Evolutionary conservation across 2,329 filamentous ascomycete genomes (phyloP), one percentile per base, ranked within the genome.

Genomic region (Pseudonectria foliicola): DNA sequence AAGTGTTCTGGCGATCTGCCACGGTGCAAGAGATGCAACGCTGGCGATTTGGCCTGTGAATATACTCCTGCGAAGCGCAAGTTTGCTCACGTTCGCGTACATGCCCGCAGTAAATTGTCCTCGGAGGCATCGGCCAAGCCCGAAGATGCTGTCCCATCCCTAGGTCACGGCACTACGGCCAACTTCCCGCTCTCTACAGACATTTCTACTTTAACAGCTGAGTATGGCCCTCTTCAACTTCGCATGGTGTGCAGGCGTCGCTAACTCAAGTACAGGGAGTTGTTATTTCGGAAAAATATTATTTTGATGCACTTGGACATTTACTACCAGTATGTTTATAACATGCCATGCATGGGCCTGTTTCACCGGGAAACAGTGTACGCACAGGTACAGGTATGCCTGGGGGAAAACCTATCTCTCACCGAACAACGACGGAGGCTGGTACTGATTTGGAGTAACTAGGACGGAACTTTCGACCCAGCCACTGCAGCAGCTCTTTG

Each of bases 1-100:
- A 65, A 64, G 39, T 67, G 63, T 39, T 64, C 62, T 1, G 61
- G 63, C 13, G 62, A 65, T 32, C 37, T 62, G 29, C 63, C 63
- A 6, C 49, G 48, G 18, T 67, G 63, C 41, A 56, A 58, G 40
- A 50, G 63, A 35, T 67, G 63, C 42, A 54, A 60, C 29, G 40
- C 40, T 2, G 46, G 48, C 21, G 51, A 54, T 16, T 41, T 66
- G n/a, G 31, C 35, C 12, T 67, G 63, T 49, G 62, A 64, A 41
- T 67, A 67, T 39, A 57, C 54, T 11, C 52, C 57, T 1, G 53
- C 59, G 11, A 64, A 60, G 44, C 53, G 63, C 26, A 59, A 58
- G 31, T 63, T 65, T 33, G 50, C 54, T 35, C 59, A 56, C 34
- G 49, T 60, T 25, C 54, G 48, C 15, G 44, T 53, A 37, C 43